Base-by-base conservation (phyloP, 1,139 yeast genomes). In the Taphrina pruni region DNA sequence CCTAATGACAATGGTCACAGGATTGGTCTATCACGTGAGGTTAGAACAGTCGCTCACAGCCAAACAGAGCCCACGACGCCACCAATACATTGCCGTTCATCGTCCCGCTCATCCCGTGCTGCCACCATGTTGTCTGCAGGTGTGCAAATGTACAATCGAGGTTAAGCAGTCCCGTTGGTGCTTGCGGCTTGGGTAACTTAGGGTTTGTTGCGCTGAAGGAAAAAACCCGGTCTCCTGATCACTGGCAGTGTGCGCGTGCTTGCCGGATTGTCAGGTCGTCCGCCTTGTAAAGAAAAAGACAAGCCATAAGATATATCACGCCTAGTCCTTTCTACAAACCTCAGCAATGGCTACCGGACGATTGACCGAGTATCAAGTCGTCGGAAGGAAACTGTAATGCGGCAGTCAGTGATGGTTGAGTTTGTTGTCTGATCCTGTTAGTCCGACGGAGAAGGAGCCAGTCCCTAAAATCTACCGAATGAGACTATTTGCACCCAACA, bases 381-480 rank as follows among this genome's bases (percentile, higher is more conserved):
- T 94, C 85, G 99, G 99, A 86, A 97, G 99, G 86, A 96, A 96
- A 87, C 92, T 94, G 60, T 56, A 56, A 54, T 56, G 38, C 14
- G 12, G 48, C 8, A 2, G 1, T 20, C 9, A 56, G 50, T 35
- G 60, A 56, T 39, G 3, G 6, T 38, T n/a, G n/a, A 26, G 35
- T 14, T 17, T 20, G 50, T 8, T n/a, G 17, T 56, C 50, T 56
- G 46, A 56, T 32, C 38, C n/a, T 20, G 12, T n/a, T 56, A 56
- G 60, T 85, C 99, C 99, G 79, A 92, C 97, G 81, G 98, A 92
- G 85, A 85, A 93, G 81, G 97, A 89, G 82, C 97, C 98, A 81
- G 97, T 92, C 86, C 99, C 99, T 85, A 94, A 94, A 89, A 91
- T 94, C 86, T 94, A 88, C 97, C 92, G 99, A 84, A 94, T 94